A percentile compares a stretch with the other conserved stretches of the same genome.
Evolutionary conservation across 2,329 filamentous ascomycete species (phyloP).

Genomic region (Ophiocordyceps camponoti-saundersi): DNA sequence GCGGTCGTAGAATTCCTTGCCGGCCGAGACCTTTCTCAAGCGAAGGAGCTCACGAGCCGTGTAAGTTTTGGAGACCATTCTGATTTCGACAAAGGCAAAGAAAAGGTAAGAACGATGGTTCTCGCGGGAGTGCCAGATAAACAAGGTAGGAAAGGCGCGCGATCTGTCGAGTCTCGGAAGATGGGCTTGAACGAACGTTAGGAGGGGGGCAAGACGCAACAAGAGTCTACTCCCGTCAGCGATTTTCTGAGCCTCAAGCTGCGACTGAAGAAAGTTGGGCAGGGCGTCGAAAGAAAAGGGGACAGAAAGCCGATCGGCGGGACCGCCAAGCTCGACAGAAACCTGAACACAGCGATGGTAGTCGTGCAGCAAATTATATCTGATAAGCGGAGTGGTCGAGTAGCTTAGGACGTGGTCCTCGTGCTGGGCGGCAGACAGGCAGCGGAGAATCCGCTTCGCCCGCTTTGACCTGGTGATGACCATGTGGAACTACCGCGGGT

Average conservation of each 20-base stretch:
- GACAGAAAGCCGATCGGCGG: slow-evolving; percentile 8
- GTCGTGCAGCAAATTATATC: slow-evolving; percentile 14
- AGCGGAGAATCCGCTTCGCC: slow-evolving; percentile 20
- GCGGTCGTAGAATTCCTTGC: slow-evolving; percentile 10
- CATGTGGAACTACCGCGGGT: slow-evolving; percentile 6
- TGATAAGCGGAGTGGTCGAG: slow-evolving; percentile 11
- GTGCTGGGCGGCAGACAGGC: slow-evolving; percentile 15
- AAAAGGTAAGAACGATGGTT: slow-evolving; percentile 20
- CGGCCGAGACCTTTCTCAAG: slow-evolving; percentile 11
- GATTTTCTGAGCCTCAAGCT: slow-evolving; percentile 11
- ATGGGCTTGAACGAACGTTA: slow-evolving; percentile 15
- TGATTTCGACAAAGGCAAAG: slow-evolving; percentile 19
- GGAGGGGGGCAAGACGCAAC: slow-evolving; percentile 14
- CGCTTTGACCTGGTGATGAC: slow-evolving; percentile 10
- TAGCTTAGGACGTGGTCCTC: slow-evolving; percentile 19
- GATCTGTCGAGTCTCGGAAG: slow-evolving; percentile 5
- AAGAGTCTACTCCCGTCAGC: slow-evolving; percentile 13
- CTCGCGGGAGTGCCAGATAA: slow-evolving; percentile 18
- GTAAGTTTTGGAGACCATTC: slow-evolving; percentile 27
- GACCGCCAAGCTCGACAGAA: slow-evolving; percentile 12
- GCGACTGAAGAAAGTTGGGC: slow-evolving; percentile 10
- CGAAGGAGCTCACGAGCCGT: slow-evolving; percentile 25
- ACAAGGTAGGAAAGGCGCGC: slow-evolving; percentile 18
- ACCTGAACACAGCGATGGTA: slow-evolving; percentile 12
- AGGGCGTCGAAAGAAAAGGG: slow-evolving; percentile 5